Conservation (phyloP, 2,329 filamentous ascomycete genomes). For the Fusarium solani-melongenae region DNA sequence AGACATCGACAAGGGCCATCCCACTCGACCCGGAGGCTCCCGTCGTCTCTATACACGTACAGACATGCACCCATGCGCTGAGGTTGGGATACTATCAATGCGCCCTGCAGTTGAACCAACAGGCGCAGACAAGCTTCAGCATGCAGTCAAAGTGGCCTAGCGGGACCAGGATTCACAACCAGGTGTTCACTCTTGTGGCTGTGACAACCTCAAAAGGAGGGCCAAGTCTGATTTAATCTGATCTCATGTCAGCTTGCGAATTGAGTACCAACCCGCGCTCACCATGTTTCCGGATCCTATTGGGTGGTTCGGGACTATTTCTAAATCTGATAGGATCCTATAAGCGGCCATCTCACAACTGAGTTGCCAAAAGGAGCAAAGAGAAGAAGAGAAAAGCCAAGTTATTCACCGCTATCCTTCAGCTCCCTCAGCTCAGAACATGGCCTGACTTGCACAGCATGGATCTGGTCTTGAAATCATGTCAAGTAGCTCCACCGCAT, state of each 20-base stretch:
- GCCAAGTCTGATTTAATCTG: background rate
- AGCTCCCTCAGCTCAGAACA: background rate
- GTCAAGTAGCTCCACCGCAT: background rate
- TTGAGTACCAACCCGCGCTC: background rate
- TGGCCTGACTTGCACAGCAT: slow-evolving; percentile 8
- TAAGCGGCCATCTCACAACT: background rate
- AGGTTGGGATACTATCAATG: background rate
- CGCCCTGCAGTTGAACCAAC: slow-evolving; percentile 4
- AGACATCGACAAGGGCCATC: background rate
- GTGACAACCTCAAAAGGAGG: background rate
- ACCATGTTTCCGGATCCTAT: background rate
- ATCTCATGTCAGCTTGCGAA: slow-evolving; percentile 6
- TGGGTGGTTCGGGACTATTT: background rate
- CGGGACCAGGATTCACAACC: background rate
- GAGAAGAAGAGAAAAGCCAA: background rate
- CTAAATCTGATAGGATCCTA: background rate
- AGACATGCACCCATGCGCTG: background rate
- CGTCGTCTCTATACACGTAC: background rate
- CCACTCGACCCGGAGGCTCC: background rate
- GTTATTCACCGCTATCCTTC: background rate
- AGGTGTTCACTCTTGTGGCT: background rate
- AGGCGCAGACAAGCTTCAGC: background rate
- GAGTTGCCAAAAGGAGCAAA: background rate
- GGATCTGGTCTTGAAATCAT: background rate
- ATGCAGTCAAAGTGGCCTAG: background rate